Evolutionary conservation across 2,329 filamentous ascomycete species (phyloP).

Genomic region (Ophiostoma sp.): DNA sequence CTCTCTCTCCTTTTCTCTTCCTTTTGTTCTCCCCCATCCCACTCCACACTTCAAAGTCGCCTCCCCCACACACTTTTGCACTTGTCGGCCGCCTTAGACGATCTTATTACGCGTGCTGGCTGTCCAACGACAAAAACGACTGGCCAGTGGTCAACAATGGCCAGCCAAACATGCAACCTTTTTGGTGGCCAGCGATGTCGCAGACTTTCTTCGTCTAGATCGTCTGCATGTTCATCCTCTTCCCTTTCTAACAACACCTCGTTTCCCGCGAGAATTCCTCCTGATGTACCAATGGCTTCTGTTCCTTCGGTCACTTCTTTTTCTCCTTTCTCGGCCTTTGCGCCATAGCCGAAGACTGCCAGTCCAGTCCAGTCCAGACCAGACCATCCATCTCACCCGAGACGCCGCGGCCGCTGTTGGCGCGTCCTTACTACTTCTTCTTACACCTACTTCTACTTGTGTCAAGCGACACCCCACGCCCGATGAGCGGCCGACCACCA

Average conservation of each 20-base stretch:
- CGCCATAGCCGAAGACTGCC: constrained; percentile 10
- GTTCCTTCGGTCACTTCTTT: not conserved
- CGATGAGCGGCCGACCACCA: not conserved
- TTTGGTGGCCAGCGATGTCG: not conserved
- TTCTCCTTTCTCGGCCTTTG: not conserved
- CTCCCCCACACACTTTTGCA: constrained; percentile 6
- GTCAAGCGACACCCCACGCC: not conserved
- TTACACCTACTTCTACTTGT: not conserved
- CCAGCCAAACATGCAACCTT: not conserved
- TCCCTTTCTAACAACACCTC: not conserved
- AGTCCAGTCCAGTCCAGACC: not conserved
- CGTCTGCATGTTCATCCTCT: not conserved
- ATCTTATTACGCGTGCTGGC: constrained; percentile 21
- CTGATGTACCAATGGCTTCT: not conserved
- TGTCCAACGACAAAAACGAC: not conserved
- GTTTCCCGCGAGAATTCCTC: constrained; percentile 10
- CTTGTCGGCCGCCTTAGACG: constrained; percentile 12
- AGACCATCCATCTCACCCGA: not conserved
- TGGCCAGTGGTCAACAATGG: not conserved
- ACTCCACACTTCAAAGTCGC: not conserved
- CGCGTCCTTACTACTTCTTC: not conserved
- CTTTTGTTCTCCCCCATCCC: not conserved
- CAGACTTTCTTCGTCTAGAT: not conserved
- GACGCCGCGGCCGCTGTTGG: constrained; percentile 5
- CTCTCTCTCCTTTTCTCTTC: not conserved